Base-by-base conservation (phyloP, 23 red algal species). In the Porphyridium purpureum region DNA sequence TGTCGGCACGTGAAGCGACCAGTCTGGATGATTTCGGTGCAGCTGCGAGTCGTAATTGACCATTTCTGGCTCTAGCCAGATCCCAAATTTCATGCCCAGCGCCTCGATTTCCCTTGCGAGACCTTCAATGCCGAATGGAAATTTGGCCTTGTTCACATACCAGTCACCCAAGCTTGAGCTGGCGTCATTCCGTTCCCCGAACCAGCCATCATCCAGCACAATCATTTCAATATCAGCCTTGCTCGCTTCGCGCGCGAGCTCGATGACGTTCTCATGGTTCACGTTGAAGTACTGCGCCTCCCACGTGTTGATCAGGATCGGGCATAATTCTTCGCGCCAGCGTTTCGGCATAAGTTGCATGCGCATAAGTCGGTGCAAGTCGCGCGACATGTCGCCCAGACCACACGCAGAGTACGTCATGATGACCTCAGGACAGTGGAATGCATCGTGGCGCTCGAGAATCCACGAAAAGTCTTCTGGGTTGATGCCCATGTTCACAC, bases 21-120 rank as follows among this genome's bases (percentile, higher is more conserved):
- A 94, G 50, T 94, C 87, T 4, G 76, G 66, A 50, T 94, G 87
- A 1, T 31, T 28, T 17, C 65, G 35, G 59, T 82, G 83, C 62
- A 94, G 57, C 11, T 83, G 47, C 50, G 71, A 80, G 21, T 94
- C 75, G 24, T 78, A n/a, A 29, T 76, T 83, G n/a, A 94, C 87
- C 87, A 94, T 94, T 27, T 94, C 87, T 5, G 87, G 87, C 50
- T 94, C 87, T 6, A 94, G 54, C 87, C 87, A 94, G 33, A 94
- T 61, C 15, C 87, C 87, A 57, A 94, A 81, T 66, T 83, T 76
- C 7, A 94, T 35, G 1, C 87, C 87, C 54, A 76, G 47, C 4
- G 70, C 46, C 26, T 82, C 72, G 19, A 94, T 54, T 3, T 74
- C 75, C 0, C 72, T 36, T 1, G 70, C 77, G 47, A 94, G 55